Conservation (phyloP, 2,329 filamentous ascomycete genomes). For the Pseudocercospora ulei region DNA sequence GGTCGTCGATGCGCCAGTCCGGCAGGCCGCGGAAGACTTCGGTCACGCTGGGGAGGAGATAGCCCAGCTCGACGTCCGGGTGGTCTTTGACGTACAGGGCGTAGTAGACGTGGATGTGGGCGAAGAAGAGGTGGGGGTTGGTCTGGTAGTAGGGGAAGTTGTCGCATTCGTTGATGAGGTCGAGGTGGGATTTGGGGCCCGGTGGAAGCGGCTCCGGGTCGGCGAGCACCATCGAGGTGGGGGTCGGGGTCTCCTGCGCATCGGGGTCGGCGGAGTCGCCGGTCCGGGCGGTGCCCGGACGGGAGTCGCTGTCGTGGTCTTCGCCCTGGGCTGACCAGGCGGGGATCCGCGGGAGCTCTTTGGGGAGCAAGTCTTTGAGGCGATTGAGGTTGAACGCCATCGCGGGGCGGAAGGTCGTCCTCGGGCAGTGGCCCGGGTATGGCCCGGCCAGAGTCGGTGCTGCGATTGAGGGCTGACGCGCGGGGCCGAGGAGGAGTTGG, state of each 20-base stretch:
- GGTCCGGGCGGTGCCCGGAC: slow-evolving; percentile 15
- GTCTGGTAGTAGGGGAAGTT: slow-evolving; percentile 64
- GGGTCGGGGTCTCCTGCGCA: slow-evolving; percentile 15
- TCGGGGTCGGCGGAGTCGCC: slow-evolving; percentile 20
- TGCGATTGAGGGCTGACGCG: too few species aligned
- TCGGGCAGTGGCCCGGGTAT: too few species aligned
- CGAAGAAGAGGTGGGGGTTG: slow-evolving; percentile 48
- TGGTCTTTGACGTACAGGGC: slow-evolving; percentile 58
- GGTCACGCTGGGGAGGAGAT: slow-evolving; percentile 54
- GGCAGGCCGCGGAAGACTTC: slow-evolving; percentile 47
- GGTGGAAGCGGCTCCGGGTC: slow-evolving; percentile 29
- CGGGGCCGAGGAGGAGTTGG: too few species aligned
- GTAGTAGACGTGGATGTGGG: slow-evolving; percentile 44
- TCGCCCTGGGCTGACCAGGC: slow-evolving; percentile 25
- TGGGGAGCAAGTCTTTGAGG: slow-evolving; percentile 30
- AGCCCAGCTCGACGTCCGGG: slow-evolving; percentile 52
- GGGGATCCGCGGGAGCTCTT: slow-evolving; percentile 28
- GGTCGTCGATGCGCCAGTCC: slow-evolving; percentile 52
- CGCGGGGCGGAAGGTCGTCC: too few species aligned
- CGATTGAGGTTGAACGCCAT: slow-evolving; percentile 31
- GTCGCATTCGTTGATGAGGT: slow-evolving; percentile 50
- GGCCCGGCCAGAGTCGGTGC: too few species aligned
- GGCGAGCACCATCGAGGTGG: slow-evolving; percentile 21
- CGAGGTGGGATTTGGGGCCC: slow-evolving; percentile 42
- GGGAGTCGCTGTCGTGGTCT: slow-evolving; percentile 17